Percentiles rank a stretch among this genome's conserved stretches.
Conservation (phyloP, 805 yeast genomes). For the Metschnikowia continentalis region DNA sequence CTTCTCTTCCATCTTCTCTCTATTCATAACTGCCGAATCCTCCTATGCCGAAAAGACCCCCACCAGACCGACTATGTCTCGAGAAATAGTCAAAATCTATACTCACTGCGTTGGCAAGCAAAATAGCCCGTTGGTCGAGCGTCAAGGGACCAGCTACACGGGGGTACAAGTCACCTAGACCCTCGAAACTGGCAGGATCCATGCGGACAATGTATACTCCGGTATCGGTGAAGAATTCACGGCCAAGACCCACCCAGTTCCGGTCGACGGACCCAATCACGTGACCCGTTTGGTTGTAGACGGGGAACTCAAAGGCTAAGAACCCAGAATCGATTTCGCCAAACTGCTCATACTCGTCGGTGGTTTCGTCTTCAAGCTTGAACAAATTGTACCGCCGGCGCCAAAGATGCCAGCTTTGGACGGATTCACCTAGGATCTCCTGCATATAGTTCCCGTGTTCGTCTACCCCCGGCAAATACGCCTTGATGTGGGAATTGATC, state of each 20-base stretch:
- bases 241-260: constrained; percentile 91
- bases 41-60: constrained; percentile 29
- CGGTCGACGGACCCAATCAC: constrained; percentile 78
- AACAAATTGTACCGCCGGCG: constrained; percentile 83
- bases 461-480: constrained; percentile 54
- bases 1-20: not conserved
- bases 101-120: constrained; percentile 84
- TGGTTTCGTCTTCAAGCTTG: constrained; percentile 38
- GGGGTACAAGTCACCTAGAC: constrained; percentile 51
- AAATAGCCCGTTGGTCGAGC: constrained; percentile 77
- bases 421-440: constrained; percentile 72
- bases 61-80: constrained; percentile 68
- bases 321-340: constrained; percentile 87
- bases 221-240: constrained; percentile 91
- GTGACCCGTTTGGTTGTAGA: constrained; percentile 51
- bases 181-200: constrained; percentile 68
- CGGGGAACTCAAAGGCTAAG: constrained; percentile 81
- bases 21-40: constrained; percentile 27
- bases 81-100: constrained; percentile 96
- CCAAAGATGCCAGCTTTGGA: constrained; percentile 95
- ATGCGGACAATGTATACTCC: constrained; percentile 86
- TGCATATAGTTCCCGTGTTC: constrained; percentile 32
- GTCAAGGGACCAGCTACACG: constrained; percentile 52
- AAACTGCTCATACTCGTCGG: constrained; percentile 63
- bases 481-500: constrained; percentile 83